Percentiles rank a stretch among this genome's conserved stretches.
Evolutionary conservation across 2,329 filamentous ascomycete genomes (phyloP).

Genomic region (Massarina eburnea): DNA sequence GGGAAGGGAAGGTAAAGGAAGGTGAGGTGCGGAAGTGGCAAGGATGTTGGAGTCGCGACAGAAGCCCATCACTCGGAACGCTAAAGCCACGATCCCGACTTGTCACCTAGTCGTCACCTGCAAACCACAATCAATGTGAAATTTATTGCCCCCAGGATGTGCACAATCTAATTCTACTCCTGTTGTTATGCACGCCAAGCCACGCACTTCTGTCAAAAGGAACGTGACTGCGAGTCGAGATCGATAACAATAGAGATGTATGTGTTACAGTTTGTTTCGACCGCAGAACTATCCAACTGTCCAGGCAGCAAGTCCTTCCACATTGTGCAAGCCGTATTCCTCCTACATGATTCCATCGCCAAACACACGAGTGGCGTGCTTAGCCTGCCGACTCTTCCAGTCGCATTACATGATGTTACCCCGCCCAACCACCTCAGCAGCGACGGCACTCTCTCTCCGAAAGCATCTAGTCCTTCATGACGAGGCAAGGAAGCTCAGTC

Average conservation of each 20-base stretch:
- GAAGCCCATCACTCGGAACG: neutral
- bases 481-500: slow-evolving; percentile 67
- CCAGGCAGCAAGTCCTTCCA: slow-evolving; percentile 3
- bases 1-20: slow-evolving; percentile 3
- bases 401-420: neutral
- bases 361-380: slow-evolving; percentile 9
- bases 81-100: too few species aligned
- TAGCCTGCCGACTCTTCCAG: slow-evolving; percentile 2
- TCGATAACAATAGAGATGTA: slow-evolving; percentile 13
- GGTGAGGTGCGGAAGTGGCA: slow-evolving; percentile 13
- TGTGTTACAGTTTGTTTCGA: slow-evolving; percentile 24
- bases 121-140: too few species aligned
- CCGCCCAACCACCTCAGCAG: neutral
- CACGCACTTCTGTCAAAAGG: slow-evolving; percentile 5
- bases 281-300: slow-evolving; percentile 3
- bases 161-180: too few species aligned
- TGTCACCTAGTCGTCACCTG: neutral
- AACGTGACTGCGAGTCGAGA: slow-evolving; percentile 11
- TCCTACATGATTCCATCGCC: neutral
- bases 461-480: slow-evolving; percentile 11
- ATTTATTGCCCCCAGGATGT: too few species aligned
- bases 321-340: slow-evolving; percentile 1
- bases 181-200: slow-evolving; percentile 1
- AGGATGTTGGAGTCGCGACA: slow-evolving; percentile 15
- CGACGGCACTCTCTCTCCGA: neutral